Percentiles rank a stretch among this genome's conserved stretches.
Evolutionary conservation across 2,329 filamentous ascomycete genomes (phyloP).

Genomic region (Sporothrix brunneoviolacea): DNA sequence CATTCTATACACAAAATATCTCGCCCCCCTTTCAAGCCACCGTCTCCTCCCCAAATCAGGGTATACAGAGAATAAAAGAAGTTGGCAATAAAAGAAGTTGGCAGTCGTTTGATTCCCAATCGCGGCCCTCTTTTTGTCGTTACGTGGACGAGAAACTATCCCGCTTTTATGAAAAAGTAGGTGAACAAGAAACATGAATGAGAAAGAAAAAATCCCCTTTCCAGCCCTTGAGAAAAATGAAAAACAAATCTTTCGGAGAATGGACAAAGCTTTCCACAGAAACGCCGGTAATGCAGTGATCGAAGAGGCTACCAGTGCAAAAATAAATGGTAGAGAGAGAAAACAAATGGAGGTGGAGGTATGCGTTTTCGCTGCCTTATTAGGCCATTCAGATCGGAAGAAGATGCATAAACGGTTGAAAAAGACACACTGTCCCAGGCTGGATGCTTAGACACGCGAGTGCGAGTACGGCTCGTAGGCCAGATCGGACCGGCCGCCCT

Average conservation of each 20-base stretch:
- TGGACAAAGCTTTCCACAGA: constrained; percentile 3
- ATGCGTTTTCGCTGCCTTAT: no score
- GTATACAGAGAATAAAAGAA: constrained; percentile 2
- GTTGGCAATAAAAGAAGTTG: not conserved
- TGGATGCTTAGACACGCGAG: constrained; percentile 35
- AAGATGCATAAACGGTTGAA: not conserved
- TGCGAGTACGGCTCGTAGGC: constrained; percentile 62
- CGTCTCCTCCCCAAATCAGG: not conserved
- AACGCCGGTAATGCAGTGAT: constrained; percentile 16
- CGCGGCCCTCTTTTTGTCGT: not conserved
- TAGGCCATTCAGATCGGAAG: no score
- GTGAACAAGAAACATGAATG: not conserved
- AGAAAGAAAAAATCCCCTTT: not conserved
- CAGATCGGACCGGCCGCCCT: constrained; percentile 40
- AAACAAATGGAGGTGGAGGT: not conserved
- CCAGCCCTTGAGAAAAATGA: not conserved
- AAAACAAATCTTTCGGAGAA: no score
- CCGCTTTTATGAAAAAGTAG: not conserved
- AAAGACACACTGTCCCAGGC: no score
- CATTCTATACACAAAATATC: no score
- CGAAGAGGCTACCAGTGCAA: not conserved
- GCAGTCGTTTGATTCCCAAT: not conserved
- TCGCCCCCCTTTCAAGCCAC: no score
- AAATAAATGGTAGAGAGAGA: constrained; percentile 4
- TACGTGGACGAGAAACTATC: not conserved